phyloP scores from a whole-genome alignment of 2,329 filamentous ascomycete species.

The Ophiognomonia clavigignenti-juglandacearum region DNA sequence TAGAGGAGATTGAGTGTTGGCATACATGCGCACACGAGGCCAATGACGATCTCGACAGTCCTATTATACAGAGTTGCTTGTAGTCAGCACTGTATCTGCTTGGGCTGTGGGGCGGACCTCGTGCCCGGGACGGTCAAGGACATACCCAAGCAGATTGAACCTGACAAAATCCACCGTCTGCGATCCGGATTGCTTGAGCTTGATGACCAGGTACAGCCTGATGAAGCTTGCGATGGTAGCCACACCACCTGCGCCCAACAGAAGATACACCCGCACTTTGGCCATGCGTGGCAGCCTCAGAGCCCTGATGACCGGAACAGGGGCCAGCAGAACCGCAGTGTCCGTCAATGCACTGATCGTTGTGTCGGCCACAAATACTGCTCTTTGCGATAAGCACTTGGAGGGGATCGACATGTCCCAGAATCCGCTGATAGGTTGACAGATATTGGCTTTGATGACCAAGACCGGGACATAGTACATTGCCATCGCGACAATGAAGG shows the following conservation, averaged over 20 bases:
- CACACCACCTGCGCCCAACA: constrained; percentile 2
- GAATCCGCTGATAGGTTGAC: constrained; percentile 3
- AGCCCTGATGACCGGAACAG: background rate
- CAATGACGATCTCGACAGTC: constrained; percentile 5
- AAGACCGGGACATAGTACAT: constrained; percentile 6
- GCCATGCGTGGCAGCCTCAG: background rate
- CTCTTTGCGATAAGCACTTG: constrained; percentile 3
- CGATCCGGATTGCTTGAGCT: background rate
- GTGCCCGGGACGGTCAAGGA: background rate
- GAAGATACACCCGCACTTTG: constrained; percentile 4
- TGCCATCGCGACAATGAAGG: constrained; percentile 7
- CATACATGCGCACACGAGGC: constrained; percentile 6
- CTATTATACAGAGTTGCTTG: background rate
- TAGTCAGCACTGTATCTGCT: background rate
- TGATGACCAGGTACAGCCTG: constrained; percentile 11
- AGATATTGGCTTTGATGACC: constrained; percentile 8
- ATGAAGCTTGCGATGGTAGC: constrained; percentile 7
- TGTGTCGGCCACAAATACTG: constrained; percentile 7
- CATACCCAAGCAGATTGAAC: constrained; percentile 11
- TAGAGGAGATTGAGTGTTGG: background rate
- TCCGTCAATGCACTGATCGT: constrained; percentile 6
- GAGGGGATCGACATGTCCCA: constrained; percentile 2
- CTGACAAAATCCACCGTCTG: constrained; percentile 13
- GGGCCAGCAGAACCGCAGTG: constrained; percentile 2
- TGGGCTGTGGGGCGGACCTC: background rate